Evolutionary conservation across 106 monocot genomes (phyloP), one percentile per base, ranked within the genome.

Genomic region (Dioscorea dumetorum): DNA sequence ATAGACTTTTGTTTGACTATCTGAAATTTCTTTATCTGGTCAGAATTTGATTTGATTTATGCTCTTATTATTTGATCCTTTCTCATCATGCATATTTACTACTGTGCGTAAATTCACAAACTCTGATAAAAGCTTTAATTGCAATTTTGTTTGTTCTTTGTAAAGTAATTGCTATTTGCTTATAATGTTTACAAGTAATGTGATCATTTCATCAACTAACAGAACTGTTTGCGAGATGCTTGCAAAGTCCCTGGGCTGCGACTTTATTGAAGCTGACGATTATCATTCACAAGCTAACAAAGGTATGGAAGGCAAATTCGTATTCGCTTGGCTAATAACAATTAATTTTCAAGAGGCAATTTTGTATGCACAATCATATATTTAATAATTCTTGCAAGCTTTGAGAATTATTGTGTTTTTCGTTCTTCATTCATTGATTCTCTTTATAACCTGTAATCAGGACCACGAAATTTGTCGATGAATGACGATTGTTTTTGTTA

Each of bases 261-360:
- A 34, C 66, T 95, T 91, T 76, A 68, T 91, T 73, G 95, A 95
- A 74, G 95, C 88, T 49, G 91, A 95, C 54, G 86, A 95, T 66
- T 91, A 82, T 62, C 95, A 95, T 60, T 78, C 91, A 12, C 66
- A 73, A 24, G 48, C 72, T 60, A 95, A 88, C 60, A 95, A 88
- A 88, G 95, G 95, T 95, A 77, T 8, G 5, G 12, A 41, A 61
- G 34, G 24, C 6, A 22, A 28, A 28, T 28, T 24, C 49, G 12
- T 5, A 19, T 54, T 13, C 15, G 15, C 15, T 54, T 16, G 5
- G 18, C 53, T 53, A 12, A 16, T 13, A 53, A 2, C 53, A 4
- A 53, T 53, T 13, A 10, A 16, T 13, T 18, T 4, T 53, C 53
- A 53, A 16, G 53, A 3, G 13, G 54, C 19, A 54, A 41, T 10